Evolutionary conservation across 306 rosid species (phyloP).

Genomic region (Vigna radiata): DNA sequence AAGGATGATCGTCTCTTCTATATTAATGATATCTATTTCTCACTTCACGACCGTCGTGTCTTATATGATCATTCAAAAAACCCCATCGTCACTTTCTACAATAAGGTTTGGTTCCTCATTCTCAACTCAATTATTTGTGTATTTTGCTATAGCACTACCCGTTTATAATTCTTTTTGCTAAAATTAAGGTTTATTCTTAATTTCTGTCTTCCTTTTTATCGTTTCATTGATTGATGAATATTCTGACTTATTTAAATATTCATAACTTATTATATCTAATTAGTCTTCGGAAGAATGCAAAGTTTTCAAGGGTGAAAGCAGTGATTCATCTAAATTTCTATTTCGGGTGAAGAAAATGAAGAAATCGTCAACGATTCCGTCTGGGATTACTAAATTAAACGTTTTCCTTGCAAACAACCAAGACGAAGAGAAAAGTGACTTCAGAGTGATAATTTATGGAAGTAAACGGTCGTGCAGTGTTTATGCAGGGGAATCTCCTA

Average conservation of each 20-base stretch:
- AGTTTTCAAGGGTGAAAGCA: background rate
- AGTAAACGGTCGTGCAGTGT: background rate
- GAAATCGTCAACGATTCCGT: background rate
- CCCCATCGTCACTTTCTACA: background rate
- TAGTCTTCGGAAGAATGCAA: background rate
- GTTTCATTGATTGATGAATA: no score
- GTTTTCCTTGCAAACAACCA: background rate
- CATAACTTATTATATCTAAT: no score
- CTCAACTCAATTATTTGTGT: no score
- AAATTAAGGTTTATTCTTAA: no score
- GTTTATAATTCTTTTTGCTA: no score
- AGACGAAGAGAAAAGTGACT: background rate
- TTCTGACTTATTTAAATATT: no score
- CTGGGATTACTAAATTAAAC: background rate
- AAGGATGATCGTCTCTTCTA: background rate
- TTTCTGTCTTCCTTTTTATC: no score
- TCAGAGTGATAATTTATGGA: background rate
- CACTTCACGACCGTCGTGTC: conserved; percentile 11
- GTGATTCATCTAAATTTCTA: background rate
- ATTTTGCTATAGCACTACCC: no score
- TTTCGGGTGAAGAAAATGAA: background rate
- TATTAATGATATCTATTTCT: background rate
- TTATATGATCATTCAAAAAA: background rate
- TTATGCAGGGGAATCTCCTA: background rate
- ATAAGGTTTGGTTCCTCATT: background rate